Base-by-base conservation (phyloP, 495 filamentous ascomycete genomes). In the Schizothecium vesticola region DNA sequence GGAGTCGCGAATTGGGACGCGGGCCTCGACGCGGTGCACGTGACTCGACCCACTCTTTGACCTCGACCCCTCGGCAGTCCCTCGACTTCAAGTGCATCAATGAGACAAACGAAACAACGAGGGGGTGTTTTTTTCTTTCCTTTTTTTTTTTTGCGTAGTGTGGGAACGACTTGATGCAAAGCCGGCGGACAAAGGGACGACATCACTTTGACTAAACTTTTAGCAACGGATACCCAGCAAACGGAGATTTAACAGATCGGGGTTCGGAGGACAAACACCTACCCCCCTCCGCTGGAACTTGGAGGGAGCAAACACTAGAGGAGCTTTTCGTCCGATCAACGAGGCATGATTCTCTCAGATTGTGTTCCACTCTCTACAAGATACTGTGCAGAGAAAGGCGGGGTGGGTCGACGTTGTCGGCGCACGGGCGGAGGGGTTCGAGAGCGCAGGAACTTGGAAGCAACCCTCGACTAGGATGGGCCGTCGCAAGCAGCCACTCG, bases 371-470 rank as follows among this genome's bases (percentile, higher is more conserved):
- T 51, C 26, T 28, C 26, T n/a, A n/a, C n/a, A n/a, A n/a, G n/a
- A n/a, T n/a, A n/a, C n/a, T n/a, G n/a, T n/a, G n/a, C n/a, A 16
- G 33, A 43, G 43, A 51, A 51, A 51, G 43, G 43, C 43, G 43
- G 36, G 36, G 43, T 51, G 43, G 43, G 43, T n/a, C 43, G 43
- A 51, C 43, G 43, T 51, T 19, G 43, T 51, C 31, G 36, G 65
- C 65, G 65, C 65, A 66, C 65, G 65, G 65, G 57, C 65, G 65
- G 65, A 66, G 65, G 65, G 65, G 65, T 64, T 64, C 62, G 60
- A 31, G 26, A 31, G 29, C 21, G 60, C 57, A 59, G 57, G 11
- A 59, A 59, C 43, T 51, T 51, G 43, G 43, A 51, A 51, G 43
- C 43, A 51, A 51, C 43, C 43, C 43, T n/a, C 43, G 43, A n/a